A percentile compares a stretch with the other conserved stretches of the same genome.
phyloP scores from a whole-genome alignment of 78 protist species.

The Diacronema lutheri region DNA sequence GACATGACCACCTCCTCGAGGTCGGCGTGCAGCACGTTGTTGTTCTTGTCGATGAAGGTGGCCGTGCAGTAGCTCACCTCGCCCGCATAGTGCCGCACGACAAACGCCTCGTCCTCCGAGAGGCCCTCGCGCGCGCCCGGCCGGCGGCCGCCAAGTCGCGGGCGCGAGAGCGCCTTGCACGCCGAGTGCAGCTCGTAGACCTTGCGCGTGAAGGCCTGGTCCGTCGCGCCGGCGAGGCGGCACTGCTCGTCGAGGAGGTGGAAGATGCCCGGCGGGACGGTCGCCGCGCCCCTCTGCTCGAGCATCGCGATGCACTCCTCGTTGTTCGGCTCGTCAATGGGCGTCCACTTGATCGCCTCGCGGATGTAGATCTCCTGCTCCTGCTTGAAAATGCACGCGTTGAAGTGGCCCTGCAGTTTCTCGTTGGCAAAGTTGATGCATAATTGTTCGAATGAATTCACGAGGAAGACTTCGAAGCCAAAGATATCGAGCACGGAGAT shows the following conservation, averaged over 20 bases:
- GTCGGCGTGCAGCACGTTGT: conserved; percentile 16
- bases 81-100: conserved; percentile 29
- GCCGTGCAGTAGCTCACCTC: neutral
- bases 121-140: neutral
- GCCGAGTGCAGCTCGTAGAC: conserved; percentile 27
- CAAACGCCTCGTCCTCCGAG: neutral
- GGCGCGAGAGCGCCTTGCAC: too few species aligned
- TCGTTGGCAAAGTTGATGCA: conserved; percentile 85
- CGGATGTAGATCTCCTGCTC: conserved; percentile 68
- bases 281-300: neutral
- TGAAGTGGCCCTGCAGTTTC: conserved; percentile 75
- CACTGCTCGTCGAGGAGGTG: conserved; percentile 56
- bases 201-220: conserved; percentile 41
- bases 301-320: conserved; percentile 8
- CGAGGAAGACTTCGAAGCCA: conserved; percentile 41
- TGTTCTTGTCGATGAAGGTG: conserved; percentile 11
- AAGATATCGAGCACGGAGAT: conserved; percentile 51
- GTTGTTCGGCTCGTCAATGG: neutral
- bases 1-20: neutral
- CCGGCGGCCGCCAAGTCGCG: too few species aligned
- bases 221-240: conserved; percentile 53
- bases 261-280: neutral
- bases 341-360: conserved; percentile 1
- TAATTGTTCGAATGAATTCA: conserved; percentile 83
- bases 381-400: conserved; percentile 59